Evolutionary conservation across 2,329 filamentous ascomycete species (phyloP).

Genomic region (Amauroascus verrucosus): DNA sequence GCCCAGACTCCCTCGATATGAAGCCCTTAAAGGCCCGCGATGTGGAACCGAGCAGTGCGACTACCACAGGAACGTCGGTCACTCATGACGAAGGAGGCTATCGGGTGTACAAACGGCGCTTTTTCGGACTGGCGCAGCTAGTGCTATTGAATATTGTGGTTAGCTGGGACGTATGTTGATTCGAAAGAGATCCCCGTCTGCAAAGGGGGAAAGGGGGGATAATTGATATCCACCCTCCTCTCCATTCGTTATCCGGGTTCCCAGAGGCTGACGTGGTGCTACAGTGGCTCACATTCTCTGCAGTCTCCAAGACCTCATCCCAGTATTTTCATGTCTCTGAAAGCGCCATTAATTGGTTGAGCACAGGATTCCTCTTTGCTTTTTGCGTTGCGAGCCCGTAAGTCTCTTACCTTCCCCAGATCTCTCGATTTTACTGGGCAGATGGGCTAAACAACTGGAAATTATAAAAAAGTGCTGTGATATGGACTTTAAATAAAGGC

Average conservation of each 20-base stretch:
- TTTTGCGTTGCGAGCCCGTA: conserved; percentile 64
- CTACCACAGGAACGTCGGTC: neutral
- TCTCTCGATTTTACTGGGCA: neutral
- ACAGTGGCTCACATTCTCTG: conserved; percentile 86
- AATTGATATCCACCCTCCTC: no score
- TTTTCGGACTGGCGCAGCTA: conserved; percentile 75
- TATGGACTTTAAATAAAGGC: conserved; percentile 64
- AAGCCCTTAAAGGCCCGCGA: neutral
- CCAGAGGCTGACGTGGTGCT: conserved; percentile 1
- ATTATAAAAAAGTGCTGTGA: conserved; percentile 44
- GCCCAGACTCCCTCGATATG: neutral
- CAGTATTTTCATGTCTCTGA: conserved; percentile 65
- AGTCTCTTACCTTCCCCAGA: conserved; percentile 20
- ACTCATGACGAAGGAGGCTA: conserved; percentile 24
- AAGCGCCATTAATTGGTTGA: conserved; percentile 82
- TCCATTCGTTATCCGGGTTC: no score
- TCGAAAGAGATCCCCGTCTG: neutral
- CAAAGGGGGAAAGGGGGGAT: no score
- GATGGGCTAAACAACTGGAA: neutral
- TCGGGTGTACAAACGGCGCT: conserved; percentile 70
- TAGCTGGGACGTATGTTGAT: conserved; percentile 76
- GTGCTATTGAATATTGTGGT: conserved; percentile 84
- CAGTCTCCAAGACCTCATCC: conserved; percentile 64
- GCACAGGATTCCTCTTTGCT: conserved; percentile 74
- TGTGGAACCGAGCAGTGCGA: neutral